Conservation (phyloP, 805 yeast genomes). For the Kodamaea neixiangensis region DNA sequence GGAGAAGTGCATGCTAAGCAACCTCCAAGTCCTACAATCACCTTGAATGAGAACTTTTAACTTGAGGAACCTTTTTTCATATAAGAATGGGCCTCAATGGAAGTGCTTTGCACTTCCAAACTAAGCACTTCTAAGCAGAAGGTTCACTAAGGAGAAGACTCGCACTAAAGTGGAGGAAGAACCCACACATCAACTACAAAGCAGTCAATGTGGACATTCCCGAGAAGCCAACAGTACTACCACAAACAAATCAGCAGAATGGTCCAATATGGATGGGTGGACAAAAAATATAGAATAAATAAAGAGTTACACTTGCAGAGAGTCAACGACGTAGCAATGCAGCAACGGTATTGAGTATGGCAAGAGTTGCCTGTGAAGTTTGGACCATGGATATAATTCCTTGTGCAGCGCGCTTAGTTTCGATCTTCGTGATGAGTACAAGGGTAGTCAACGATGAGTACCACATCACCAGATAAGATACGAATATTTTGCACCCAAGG, state of each 20-base stretch:
- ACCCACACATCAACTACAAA: too few species aligned
- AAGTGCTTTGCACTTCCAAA: too few species aligned
- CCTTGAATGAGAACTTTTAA: constrained; percentile 36
- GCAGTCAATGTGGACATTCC: not conserved
- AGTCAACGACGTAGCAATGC: not conserved
- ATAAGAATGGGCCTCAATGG: too few species aligned
- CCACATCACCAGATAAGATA: too few species aligned
- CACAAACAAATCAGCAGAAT: not conserved
- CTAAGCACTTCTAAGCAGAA: not conserved
- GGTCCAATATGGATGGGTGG: not conserved
- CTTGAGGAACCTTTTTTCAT: too few species aligned
- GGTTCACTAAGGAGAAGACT: too few species aligned
- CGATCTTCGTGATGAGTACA: too few species aligned
- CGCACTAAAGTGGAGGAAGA: too few species aligned
- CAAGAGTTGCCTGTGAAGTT: not conserved
- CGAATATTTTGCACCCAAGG: too few species aligned
- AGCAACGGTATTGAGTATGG: not conserved
- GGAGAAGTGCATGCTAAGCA: not conserved
- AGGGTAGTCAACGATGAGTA: too few species aligned
- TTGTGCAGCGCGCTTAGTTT: too few species aligned
- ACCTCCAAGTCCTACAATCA: constrained; percentile 37
- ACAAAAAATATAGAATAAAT: not conserved
- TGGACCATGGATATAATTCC: too few species aligned
- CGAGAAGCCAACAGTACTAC: not conserved
- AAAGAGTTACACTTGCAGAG: not conserved